These are phyloP conservation scores for Athelia psychrophila DNA, from an alignment of 1,284 basidiomycete genomes.

Conservation along the genomic window DNA sequence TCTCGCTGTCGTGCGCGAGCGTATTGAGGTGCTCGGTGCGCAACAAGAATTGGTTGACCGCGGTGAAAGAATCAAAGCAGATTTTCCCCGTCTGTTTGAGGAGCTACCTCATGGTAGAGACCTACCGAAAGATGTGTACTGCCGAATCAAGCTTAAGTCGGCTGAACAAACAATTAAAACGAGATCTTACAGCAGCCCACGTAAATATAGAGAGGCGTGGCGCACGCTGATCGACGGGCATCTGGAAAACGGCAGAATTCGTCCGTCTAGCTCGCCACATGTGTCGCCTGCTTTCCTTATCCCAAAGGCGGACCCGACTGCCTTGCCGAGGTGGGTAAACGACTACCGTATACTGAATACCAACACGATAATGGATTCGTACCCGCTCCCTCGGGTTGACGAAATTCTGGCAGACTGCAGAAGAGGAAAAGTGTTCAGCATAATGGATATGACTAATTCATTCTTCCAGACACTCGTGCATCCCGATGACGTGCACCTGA, in stretches of 20 bases:
- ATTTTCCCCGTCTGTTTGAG: too few species aligned
- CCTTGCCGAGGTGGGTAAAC: constrained; percentile 13
- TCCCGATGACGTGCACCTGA: too few species aligned
- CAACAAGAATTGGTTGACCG: too few species aligned
- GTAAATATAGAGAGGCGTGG: constrained; percentile 10
- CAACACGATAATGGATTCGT: constrained; percentile 17
- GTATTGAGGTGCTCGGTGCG: too few species aligned
- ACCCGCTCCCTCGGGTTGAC: constrained; percentile 20
- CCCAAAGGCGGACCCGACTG: too few species aligned
- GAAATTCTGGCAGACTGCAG: constrained; percentile 16
- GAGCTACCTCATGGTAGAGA: neutral
- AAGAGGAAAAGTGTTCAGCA: constrained; percentile 13
- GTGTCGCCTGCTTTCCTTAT: constrained; percentile 5
- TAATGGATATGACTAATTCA: too few species aligned
- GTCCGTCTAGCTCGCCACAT: constrained; percentile 4
- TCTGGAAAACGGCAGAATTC: constrained; percentile 6
- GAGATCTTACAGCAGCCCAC: constrained; percentile 6
- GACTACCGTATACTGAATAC: constrained; percentile 15
- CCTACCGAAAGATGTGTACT: constrained; percentile 6
- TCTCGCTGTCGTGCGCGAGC: too few species aligned
- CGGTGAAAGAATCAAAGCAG: too few species aligned
- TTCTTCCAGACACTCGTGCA: too few species aligned
- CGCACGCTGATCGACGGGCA: constrained; percentile 9
- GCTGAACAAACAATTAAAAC: constrained; percentile 4
- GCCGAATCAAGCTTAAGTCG: constrained; percentile 3